A percentile compares a stretch with the other conserved stretches of the same genome.
Evolutionary conservation across 805 yeast species (phyloP).

Genomic region (Myxozyma neglecta): DNA sequence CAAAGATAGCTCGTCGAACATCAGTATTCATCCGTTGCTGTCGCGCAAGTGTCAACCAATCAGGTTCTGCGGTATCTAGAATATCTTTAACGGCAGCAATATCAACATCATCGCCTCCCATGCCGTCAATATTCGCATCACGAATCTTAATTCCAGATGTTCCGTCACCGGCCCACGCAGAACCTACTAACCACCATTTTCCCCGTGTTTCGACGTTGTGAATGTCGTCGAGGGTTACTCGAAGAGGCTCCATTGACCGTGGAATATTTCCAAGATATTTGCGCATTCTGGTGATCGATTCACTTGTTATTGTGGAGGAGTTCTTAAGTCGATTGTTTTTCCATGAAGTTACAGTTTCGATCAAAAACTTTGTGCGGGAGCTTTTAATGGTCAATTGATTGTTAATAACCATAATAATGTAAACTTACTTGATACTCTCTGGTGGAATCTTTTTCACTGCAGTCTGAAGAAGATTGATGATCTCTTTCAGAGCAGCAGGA

Average conservation of each 20-base stretch:
- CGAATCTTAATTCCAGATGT: constrained; percentile 16
- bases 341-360: constrained; percentile 81
- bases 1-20: constrained; percentile 87
- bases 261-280: constrained; percentile 60
- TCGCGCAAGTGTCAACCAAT: constrained; percentile 85
- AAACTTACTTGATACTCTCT: constrained; percentile 15
- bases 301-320: constrained; percentile 42
- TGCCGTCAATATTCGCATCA: constrained; percentile 26
- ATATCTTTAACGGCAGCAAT: constrained; percentile 56
- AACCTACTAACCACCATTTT: constrained; percentile 99
- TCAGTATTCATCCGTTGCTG: constrained; percentile 94
- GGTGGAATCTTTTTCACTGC: constrained; percentile 44
- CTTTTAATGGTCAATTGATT: constrained; percentile 32
- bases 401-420: background rate
- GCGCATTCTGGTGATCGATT: constrained; percentile 58
- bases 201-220: constrained; percentile 75
- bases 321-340: constrained; percentile 77
- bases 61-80: constrained; percentile 70
- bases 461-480: constrained; percentile 59
- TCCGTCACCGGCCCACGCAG: constrained; percentile 83
- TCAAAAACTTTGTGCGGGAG: constrained; percentile 74
- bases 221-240: constrained; percentile 81
- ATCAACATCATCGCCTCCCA: constrained; percentile 42
- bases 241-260: constrained; percentile 64
- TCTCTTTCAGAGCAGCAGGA: constrained; percentile 79